A percentile compares a stretch with the other conserved stretches of the same genome.
phyloP scores from a whole-genome alignment of 2,329 filamentous ascomycete species.

The Xylaria sp. region DNA sequence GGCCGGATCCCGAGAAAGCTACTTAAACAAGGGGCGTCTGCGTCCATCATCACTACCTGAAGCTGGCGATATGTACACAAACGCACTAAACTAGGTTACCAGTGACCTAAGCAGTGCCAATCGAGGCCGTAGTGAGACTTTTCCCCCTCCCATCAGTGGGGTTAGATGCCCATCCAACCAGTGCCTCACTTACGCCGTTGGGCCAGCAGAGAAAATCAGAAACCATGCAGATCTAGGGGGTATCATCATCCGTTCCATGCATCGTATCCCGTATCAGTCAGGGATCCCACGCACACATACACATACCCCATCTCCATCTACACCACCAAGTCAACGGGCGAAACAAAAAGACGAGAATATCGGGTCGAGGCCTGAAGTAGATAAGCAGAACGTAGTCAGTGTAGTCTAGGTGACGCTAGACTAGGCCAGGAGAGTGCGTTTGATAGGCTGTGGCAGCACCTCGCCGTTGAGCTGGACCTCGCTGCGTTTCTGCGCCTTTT shows the following conservation, averaged over 20 bases:
- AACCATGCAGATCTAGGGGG: neutral
- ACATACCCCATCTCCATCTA: too few relatives aligned
- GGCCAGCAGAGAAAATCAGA: neutral
- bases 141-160: too few relatives aligned
- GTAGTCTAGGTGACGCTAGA: neutral
- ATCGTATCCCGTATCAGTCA: neutral
- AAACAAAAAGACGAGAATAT: neutral
- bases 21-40: too few relatives aligned
- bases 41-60: too few relatives aligned
- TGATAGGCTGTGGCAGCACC: conserved; percentile 48
- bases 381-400: too few relatives aligned
- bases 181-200: neutral
- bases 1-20: too few relatives aligned
- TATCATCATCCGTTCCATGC: neutral
- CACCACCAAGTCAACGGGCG: neutral
- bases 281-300: too few relatives aligned
- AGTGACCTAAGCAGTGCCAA: too few relatives aligned
- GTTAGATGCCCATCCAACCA: too few relatives aligned
- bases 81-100: too few relatives aligned
- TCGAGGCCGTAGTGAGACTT: too few relatives aligned
- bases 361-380: neutral
- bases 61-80: too few relatives aligned
- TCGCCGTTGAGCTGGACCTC: conserved; percentile 39
- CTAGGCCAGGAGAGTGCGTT: conserved; percentile 47
- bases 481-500: conserved; percentile 39